Percentiles rank a stretch among this genome's conserved stretches.
Evolutionary conservation across 352 stramenopile species (phyloP).

Genomic region (Globisporangium canariense): DNA sequence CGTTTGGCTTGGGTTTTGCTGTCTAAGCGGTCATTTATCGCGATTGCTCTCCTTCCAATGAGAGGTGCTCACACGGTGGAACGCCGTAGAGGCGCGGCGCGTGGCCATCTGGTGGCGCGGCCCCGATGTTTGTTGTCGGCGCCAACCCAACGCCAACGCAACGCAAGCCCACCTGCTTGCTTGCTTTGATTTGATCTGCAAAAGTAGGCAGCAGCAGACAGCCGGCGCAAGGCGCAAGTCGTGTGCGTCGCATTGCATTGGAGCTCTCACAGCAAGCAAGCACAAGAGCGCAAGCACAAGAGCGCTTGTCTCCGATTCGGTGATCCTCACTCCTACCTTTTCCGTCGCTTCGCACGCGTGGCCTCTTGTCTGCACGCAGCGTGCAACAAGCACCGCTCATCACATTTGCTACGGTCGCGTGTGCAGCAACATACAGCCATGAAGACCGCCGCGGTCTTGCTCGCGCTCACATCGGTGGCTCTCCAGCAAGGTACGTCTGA

Average conservation of each 20-base stretch:
- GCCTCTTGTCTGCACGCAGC: background rate
- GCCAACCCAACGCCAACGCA: too few species aligned
- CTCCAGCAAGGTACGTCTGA: constrained; percentile 1
- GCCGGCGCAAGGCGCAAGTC: too few species aligned
- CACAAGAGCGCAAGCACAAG: too few species aligned
- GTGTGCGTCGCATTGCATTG: too few species aligned
- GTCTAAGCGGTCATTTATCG: background rate
- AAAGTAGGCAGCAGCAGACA: too few species aligned
- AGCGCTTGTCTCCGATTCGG: too few species aligned
- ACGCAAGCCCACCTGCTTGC: too few species aligned
- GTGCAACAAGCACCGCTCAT: background rate
- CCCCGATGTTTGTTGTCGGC: background rate
- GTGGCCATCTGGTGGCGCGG: background rate
- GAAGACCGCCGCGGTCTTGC: constrained; percentile 8
- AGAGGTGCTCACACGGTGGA: background rate
- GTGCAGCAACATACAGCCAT: background rate
- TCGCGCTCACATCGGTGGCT: constrained; percentile 5
- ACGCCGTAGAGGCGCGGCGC: background rate
- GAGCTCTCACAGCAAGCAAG: too few species aligned
- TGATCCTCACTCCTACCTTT: background rate
- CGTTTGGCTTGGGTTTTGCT: background rate
- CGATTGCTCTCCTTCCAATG: background rate
- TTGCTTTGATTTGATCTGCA: too few species aligned
- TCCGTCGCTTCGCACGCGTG: background rate
- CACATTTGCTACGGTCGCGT: background rate